Base-by-base conservation (phyloP, 352 stramenopile species). In the Phytophthora ohioensis region DNA sequence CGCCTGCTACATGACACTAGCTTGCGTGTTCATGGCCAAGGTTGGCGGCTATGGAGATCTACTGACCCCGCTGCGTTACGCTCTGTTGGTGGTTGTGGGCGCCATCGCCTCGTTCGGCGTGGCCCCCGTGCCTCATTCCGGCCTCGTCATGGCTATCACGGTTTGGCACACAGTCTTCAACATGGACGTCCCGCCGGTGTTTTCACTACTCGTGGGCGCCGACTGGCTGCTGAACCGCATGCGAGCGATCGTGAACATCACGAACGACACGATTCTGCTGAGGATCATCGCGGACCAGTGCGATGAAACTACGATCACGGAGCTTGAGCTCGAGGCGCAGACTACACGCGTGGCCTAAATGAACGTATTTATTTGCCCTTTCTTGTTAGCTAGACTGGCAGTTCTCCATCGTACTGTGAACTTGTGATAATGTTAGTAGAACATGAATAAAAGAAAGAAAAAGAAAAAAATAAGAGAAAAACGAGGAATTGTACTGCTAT, bases 171-270 rank as follows among this genome's bases (percentile, higher is more conserved):
- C 85, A 0, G 84, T 92, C 13, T 92, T 92, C 54, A 75, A 71
- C 17, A 62, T 76, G 36, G 66, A 87, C 10, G 38, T 94, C 21
- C 87, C 85, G 2, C 60, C 78, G 8, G 80, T 80, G 10, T 93
- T 94, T 48, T 84, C 81, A 13, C 71, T 91, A 47, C 57, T 94
- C 8, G 84, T 94, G 47, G 83, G 82, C n/a, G 71, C 72, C 15
- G 84, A 93, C 64, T 92, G 86, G 81, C 69, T 93, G 57, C 57
- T 94, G 30, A 85, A 93, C 59, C 84, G 85, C 57, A 85, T 91
- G 75, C 80, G 82, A 35, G 77, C 85, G 41, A 73, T 93, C 46
- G 80, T 91, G 56, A 94, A 93, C 67, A 90, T 94, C 73, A 91
- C 84, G 27, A 92, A 92, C 65, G 85, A 93, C 75, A 90, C 84